Base-by-base conservation (phyloP, 2,329 filamentous ascomycete species). In the Arthrobotrys musiformis region DNA sequence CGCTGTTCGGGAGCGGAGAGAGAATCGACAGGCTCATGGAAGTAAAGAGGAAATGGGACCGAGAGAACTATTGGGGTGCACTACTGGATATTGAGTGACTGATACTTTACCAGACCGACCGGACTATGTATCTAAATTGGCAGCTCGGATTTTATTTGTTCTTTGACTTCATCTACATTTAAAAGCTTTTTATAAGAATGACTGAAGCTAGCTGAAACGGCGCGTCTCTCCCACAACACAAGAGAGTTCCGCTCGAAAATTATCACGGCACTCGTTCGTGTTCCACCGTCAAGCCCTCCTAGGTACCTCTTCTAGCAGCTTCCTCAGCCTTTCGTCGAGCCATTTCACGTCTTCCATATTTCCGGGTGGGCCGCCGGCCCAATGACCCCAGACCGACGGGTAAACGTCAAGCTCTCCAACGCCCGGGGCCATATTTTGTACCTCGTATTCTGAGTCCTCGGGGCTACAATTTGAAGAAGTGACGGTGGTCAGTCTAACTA, bases 381-480 rank as follows among this genome's bases (percentile, higher is more conserved):
- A 88, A 79, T 87, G 90, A 0, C 90, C 89, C 89, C 90, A 91
- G 37, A 91, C 88, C 1, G 86, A 88, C n/a, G 87, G 88, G 79
- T 89, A 87, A 0, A 86, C 83, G 11, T 84, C 83, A 74, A 90
- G 82, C 60, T 85, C 85, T 1, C 89, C 89, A 24, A 90, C 82
- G 0, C 88, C 89, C 1, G 87, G 84, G 30, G 83, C 85, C 89
- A 91, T 91, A 74, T 86, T 87, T 56, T 82, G 82, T 24, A 94
- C 90, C 81, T 95, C 92, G 69, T 90, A 89, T 80, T 91, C 88
- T 0, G 91, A 93, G 79, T 94, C 92, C 80, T 94, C 92, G 0
- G 91, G 91, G 62, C 88, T 90, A 78, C 17, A 13, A n/a, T 42
- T 33, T 13, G 17, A 15, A n/a, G 1, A 6, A 30, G 50, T 7